Base-by-base conservation (phyloP, 345 rosid genomes). In the Boechera divaricarpa region DNA sequence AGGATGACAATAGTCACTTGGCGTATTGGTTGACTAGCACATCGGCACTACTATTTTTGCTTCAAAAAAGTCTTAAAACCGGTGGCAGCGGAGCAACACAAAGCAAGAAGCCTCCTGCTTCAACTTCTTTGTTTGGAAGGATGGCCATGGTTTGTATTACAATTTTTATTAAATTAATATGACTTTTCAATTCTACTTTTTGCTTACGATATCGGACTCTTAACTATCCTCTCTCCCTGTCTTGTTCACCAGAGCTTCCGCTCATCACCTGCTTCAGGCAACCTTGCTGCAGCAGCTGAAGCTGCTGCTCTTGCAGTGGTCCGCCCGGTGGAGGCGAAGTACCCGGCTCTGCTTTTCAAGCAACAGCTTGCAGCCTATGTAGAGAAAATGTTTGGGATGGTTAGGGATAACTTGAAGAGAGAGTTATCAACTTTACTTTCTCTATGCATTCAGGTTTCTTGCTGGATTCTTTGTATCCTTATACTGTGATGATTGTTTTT, bases 321-420 rank as follows among this genome's bases (percentile, higher is more conserved):
- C 65, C 96, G 94, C 61, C 94, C 91, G 28, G 96, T 93, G 15
- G 99, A 96, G 81, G 99, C 99, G 3, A 96, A 90, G 76, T 93
- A 92, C 77, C 99, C 99, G 33, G 99, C 99, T 74, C 83, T 96
- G 83, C 97, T 96, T 78, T 96, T 96, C 83, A 92, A 91, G 78
- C 97, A 93, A 83, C 98, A 96, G 81, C 93, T 96, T 66, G 95
- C 99, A n/a, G 99, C 99, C 15, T 96, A 89, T 72, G 94, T 96
- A 74, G 98, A 96, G 90, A 96, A 91, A 82, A 96, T 96, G 69
- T 96, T 89, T 70, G 99, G 99, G 82, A 96, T 95, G 71, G 88
- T 96, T 70, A 86, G 99, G 64, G 99, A 96, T 85, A 96, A 93
- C 86, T 82, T 96, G 85, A 96, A 96, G 85, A 93, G 86, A 85